Evolutionary conservation across 2,329 filamentous ascomycete genomes (phyloP), one percentile per base, ranked within the genome.

Genomic region (Penicillium sp.): DNA sequence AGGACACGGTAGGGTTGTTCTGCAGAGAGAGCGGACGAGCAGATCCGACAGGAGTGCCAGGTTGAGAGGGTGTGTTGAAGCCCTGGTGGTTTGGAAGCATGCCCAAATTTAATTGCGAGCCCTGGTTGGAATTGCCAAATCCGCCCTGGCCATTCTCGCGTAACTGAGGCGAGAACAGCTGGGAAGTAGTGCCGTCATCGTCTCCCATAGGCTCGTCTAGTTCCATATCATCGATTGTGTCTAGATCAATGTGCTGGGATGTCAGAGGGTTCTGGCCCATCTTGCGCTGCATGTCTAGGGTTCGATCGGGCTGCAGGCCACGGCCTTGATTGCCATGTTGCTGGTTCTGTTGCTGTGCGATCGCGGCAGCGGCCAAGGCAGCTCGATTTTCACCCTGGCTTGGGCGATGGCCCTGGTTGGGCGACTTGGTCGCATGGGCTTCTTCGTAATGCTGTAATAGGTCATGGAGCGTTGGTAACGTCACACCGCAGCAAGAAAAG

Each of bases 361-460:
- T 74, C 42, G 70, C 71, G 6, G 74, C 74, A 13, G 76, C 71
- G 26, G 77, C 75, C 53, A 78, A 66, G 26, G 76, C 76, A 56
- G 79, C 74, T 67, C 81, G 71, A 67, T 76, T 81, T 68, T 80
- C 79, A 57, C 62, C 75, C 65, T 80, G 76, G 47, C 75, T 76
- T 49, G 77, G 74, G 53, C 79, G 73, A 26, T 80, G 79, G 31
- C 72, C 70, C 39, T 72, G 69, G 53, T 78, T 74, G 47, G 78
- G 74, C 24, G 82, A 80, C 58, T 88, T 81, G 58, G 89, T 85
- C 15, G 91, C 93, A 73, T 99, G 94, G 50, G 88, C 85, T 74
- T 96, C 93, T 74, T 99, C 94, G 70, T 96, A 99, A 72, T 99
- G 94, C 69, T 96, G 91, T 43, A 99, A 79, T 43, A 99, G 81